Conservation (phyloP, 164 flowering plant genomes). For the Nymphaea colorata region DNA sequence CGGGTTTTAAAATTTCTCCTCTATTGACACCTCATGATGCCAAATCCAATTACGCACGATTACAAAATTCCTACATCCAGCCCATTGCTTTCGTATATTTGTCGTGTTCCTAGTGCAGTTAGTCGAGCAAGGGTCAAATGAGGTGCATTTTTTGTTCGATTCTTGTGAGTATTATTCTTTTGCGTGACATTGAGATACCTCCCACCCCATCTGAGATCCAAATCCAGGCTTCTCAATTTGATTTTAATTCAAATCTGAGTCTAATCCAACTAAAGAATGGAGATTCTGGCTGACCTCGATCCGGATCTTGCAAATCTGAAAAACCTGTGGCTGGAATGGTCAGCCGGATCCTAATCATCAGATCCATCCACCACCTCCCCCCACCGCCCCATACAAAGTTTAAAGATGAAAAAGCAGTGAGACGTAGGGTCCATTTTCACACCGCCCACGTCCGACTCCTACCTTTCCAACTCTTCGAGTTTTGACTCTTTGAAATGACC, state of each 20-base stretch:
- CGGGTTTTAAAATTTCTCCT: too few species aligned
- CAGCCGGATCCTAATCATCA: background rate
- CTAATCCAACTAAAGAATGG: too few species aligned
- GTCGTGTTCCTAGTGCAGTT: too few species aligned
- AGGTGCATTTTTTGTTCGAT: background rate
- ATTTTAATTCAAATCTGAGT: background rate
- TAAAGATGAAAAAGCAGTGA: background rate
- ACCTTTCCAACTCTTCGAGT: background rate
- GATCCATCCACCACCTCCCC: background rate
- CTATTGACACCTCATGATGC: too few species aligned
- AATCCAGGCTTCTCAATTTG: background rate
- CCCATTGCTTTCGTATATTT: too few species aligned
- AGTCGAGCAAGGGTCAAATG: too few species aligned
- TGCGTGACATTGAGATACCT: background rate
- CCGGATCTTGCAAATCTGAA: too few species aligned
- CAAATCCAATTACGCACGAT: too few species aligned
- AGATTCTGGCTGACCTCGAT: too few species aligned
- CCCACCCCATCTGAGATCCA: background rate
- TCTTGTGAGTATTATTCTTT: too few species aligned
- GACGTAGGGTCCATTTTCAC: background rate
- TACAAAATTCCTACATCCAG: too few species aligned
- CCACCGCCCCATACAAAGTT: background rate
- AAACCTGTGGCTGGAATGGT: background rate
- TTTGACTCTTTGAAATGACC: background rate
- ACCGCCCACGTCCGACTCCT: background rate